Percentiles rank a stretch among this genome's conserved stretches.
Conservation (phyloP, 2,329 filamentous ascomycete species). For the Colletotrichum godetiae region DNA sequence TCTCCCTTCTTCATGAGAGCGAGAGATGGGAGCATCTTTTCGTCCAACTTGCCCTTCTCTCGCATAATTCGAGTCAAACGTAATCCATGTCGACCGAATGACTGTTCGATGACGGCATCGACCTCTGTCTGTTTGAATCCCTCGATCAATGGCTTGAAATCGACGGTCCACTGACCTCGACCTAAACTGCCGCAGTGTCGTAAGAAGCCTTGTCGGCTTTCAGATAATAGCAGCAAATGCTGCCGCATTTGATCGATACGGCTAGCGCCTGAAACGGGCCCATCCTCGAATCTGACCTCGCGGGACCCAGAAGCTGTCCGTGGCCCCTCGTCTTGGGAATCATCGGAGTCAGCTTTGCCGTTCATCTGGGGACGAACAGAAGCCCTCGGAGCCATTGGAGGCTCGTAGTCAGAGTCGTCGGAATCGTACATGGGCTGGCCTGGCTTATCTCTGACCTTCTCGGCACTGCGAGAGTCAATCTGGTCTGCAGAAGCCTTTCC, state of each 20-base stretch:
- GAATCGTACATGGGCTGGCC: slow-evolving; percentile 42
- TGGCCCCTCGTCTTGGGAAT: slow-evolving; percentile 39
- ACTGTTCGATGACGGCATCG: slow-evolving; percentile 82
- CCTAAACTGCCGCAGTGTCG: slow-evolving; percentile 72
- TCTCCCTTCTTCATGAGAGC: slow-evolving; percentile 88
- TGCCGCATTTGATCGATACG: slow-evolving; percentile 73
- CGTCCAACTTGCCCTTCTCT: slow-evolving; percentile 92
- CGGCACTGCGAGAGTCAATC: slow-evolving; percentile 58
- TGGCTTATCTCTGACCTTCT: slow-evolving; percentile 57
- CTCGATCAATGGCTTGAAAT: slow-evolving; percentile 80
- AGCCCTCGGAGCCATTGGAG: slow-evolving; percentile 38
- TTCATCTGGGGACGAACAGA: slow-evolving; percentile 39
- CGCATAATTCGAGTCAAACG: slow-evolving; percentile 88
- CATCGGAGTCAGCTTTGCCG: slow-evolving; percentile 45
- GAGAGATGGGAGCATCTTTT: slow-evolving; percentile 85
- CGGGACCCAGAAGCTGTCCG: slow-evolving; percentile 41
- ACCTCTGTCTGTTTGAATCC: slow-evolving; percentile 81
- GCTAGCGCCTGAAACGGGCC: slow-evolving; percentile 51
- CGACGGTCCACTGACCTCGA: slow-evolving; percentile 82
- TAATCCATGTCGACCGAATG: slow-evolving; percentile 80
- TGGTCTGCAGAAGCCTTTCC: slow-evolving; percentile 63
- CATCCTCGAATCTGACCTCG: slow-evolving; percentile 64
- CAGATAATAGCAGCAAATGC: slow-evolving; percentile 78
- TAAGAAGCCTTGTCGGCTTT: slow-evolving; percentile 76
- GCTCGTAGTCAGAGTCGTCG: slow-evolving; percentile 47